Base-by-base conservation (phyloP, 495 filamentous ascomycete genomes). In the Tuber melanosporum region DNA sequence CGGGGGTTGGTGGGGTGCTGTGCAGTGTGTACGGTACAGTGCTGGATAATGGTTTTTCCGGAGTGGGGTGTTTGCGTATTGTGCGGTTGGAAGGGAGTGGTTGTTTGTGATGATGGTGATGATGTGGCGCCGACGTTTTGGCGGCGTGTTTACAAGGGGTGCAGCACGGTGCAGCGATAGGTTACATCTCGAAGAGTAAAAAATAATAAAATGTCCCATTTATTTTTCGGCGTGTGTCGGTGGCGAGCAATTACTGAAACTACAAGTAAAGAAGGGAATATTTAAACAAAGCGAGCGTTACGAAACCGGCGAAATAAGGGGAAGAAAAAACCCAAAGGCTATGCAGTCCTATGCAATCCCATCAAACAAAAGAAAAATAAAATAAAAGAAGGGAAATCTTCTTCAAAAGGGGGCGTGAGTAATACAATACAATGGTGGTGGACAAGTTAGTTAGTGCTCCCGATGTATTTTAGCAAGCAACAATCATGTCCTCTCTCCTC, bases 401-500 rank as follows among this genome's bases (percentile, higher is more conserved):
- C 52, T 42, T 10, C 71, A 39, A 45, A 42, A 69, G 32, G 70
- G 20, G 20, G 26, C 10, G 20, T 20, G 32, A 73, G n/a, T 69
- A 49, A 47, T 44, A 57, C 39, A 26, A n/a, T 14, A 22, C 39
- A 32, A 43, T 44, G 7, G 32, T 22, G 12, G n/a, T 14, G 1
- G 3, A 44, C 7, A 66, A 36, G 12, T 66, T 32, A 36, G n/a
- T 52, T 36, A 10, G 72, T 43, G 39, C 10, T 15, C 46, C 20
- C 46, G 15, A n/a, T 62, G 46, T 72, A 74, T 71, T 45, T 52
- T 73, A 80, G 14, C 22, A 71, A 47, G 66, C 73, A 43, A 44
- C 78, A 44, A 82, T 74, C 17, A 70, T 41, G 20, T 62, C 49
- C n/a, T 74, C 71, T 22, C 66, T 36, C 47, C 66, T 79, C 7